Percentiles rank a stretch among this genome's conserved stretches.
These are phyloP conservation scores for Aspergillus sp. DNA, from an alignment of 2,329 filamentous ascomycete species.

Conservation along the genomic window DNA sequence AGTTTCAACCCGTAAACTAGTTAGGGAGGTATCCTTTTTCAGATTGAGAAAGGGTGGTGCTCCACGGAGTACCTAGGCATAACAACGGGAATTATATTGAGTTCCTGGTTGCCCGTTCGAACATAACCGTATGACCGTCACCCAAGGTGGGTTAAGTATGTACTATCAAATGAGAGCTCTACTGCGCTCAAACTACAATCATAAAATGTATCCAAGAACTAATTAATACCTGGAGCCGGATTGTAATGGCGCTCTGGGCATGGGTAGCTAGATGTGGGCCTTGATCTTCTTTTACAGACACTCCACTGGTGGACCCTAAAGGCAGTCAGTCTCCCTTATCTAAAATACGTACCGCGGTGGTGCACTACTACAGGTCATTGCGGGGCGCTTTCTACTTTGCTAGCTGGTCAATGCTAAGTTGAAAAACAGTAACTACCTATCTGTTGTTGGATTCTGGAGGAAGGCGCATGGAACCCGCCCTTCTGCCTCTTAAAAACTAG, in stretches of 20 bases:
- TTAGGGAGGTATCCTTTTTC: slow-evolving; percentile 66
- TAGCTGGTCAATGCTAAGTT: no score
- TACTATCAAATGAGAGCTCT: slow-evolving; percentile 77
- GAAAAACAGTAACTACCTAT: no score
- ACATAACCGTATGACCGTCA: slow-evolving; percentile 80
- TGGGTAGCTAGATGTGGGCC: slow-evolving; percentile 12
- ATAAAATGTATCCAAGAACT: slow-evolving; percentile 49
- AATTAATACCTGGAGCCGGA: slow-evolving; percentile 13
- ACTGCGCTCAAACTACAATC: slow-evolving; percentile 66
- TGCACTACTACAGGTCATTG: no score
- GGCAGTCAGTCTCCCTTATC: no score
- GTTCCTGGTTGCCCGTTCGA: slow-evolving; percentile 89
- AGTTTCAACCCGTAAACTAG: slow-evolving; percentile 66
- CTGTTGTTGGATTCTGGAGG: no score
- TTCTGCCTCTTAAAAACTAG: no score
- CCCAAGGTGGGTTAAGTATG: slow-evolving; percentile 68
- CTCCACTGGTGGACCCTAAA: no score
- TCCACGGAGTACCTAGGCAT: slow-evolving; percentile 58
- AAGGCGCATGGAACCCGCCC: no score
- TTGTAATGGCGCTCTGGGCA: slow-evolving; percentile 17
- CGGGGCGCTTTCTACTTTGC: no score
- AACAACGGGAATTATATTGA: slow-evolving; percentile 72
- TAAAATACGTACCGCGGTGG: no score
- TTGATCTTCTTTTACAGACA: slow-evolving; percentile 17
- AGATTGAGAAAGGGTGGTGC: slow-evolving; percentile 79